Evolutionary conservation across 495 filamentous ascomycete species (phyloP), one percentile per base, ranked within the genome.

Genomic region (Mytilinidion resinicola): DNA sequence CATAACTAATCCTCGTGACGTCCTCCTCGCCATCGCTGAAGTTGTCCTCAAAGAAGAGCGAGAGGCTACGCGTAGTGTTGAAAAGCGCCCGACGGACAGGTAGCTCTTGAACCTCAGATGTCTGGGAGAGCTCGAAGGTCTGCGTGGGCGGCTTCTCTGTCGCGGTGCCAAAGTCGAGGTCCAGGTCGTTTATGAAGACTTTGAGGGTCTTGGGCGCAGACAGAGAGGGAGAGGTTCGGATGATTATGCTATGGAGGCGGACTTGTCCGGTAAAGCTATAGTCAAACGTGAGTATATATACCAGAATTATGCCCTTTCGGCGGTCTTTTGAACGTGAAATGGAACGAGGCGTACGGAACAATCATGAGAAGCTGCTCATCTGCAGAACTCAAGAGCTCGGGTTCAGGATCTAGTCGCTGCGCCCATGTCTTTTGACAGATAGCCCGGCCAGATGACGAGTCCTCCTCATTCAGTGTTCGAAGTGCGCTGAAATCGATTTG

Each of bases 291-390:
- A 41, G 39, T 53, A 42, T 8, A 50, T 9, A 11, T 9, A 0
- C 10, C 15, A 3, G 25, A 30, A 30, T 3, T 2, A 6, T 30
- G 6, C 6, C 25, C 25, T 30, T 4, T 46, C 20, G n/a, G 38
- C 10, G 19, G 37, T 11, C 2, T 49, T 33, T 19, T 20, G 30
- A 12, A 15, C 34, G n/a, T 33, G 19, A 49, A 57, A 19, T n/a
- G n/a, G n/a, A 25, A 8, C 38, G 17, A 21, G n/a, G 81, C 88
- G 46, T 76, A 97, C 92, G 93, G 95, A 19, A 97, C 80, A 66
- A 86, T 83, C 74, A 97, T 87, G 36, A 98, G 67, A n/a, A 98
- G 60, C 74, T 98, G 90, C 76, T 96, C 93, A 67, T 97, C 93
- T 0, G 85, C 83, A 69, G 92, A 88, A 58, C 90, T 96, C 68